phyloP scores from a whole-genome alignment of 306 rosid genomes.

The Benincasa hispida region DNA sequence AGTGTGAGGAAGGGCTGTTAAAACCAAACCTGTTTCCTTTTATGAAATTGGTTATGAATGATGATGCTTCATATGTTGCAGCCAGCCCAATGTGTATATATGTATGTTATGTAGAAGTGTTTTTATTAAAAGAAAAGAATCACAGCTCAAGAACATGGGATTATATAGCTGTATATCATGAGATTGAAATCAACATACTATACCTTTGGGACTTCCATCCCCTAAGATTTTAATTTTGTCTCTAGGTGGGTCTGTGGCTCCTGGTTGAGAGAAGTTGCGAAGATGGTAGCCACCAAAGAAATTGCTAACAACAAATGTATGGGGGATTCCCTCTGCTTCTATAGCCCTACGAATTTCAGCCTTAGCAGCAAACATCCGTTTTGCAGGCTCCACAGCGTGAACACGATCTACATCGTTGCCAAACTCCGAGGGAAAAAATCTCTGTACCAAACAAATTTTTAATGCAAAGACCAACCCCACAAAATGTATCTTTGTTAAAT shows the following conservation, averaged over 20 bases:
- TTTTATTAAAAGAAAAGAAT: neutral
- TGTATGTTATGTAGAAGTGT: neutral
- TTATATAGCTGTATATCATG: neutral
- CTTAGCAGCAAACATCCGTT: conserved; percentile 16
- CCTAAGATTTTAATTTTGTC: conserved; percentile 26
- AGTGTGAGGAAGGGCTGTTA: neutral
- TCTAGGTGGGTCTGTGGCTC: conserved; percentile 24
- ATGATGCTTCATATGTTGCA: too few relatives aligned
- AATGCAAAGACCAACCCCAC: neutral
- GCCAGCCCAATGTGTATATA: neutral
- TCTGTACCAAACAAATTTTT: conserved; percentile 9
- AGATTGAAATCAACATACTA: neutral
- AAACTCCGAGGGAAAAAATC: conserved; percentile 31
- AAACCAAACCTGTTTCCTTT: neutral
- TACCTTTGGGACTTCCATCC: conserved; percentile 33
- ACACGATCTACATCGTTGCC: conserved; percentile 33
- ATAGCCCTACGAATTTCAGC: conserved; percentile 16
- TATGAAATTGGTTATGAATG: neutral
- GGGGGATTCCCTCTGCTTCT: conserved; percentile 32
- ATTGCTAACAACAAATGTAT: conserved; percentile 25
- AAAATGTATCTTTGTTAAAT: too few relatives aligned
- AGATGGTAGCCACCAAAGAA: conserved; percentile 27
- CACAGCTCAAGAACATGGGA: neutral
- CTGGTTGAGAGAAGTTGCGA: conserved; percentile 20
- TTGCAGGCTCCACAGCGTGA: conserved; percentile 33